Evolutionary conservation across 2,329 filamentous ascomycete species (phyloP).

Genomic region (Colletotrichum falcatum): DNA sequence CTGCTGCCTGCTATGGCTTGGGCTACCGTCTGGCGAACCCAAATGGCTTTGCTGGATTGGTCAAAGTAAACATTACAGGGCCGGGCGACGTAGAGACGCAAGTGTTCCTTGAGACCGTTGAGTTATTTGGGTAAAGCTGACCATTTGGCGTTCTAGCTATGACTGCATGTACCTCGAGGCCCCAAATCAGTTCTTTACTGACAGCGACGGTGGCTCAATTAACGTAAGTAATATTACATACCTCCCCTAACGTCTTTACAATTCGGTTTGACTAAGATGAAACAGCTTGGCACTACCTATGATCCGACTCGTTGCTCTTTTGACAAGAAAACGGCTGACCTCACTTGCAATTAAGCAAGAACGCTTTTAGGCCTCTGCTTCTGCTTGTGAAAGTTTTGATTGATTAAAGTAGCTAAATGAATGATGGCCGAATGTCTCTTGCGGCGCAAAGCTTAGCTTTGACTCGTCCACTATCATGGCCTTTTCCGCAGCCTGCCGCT

Average conservation of each 20-base stretch:
- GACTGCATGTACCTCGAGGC: background rate
- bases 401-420: too few species aligned
- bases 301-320: background rate
- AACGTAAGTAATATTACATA: background rate
- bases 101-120: background rate
- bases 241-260: background rate
- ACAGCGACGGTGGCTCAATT: background rate
- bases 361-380: too few species aligned
- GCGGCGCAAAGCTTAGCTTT: background rate
- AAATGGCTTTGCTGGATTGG: background rate
- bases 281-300: background rate
- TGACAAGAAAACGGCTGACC: background rate
- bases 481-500: slow-evolving; percentile 14
- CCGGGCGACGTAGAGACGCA: background rate
- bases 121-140: background rate
- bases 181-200: background rate
- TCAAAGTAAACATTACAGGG: background rate
- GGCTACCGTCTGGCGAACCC: background rate
- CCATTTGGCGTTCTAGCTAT: background rate
- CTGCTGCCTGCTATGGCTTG: background rate
- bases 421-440: too few species aligned
- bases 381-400: too few species aligned
- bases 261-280: background rate
- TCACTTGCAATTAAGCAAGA: background rate
- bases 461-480: background rate